Conservation (phyloP, 768 basidiomycete genomes). For the Basidioascus undulatus region DNA sequence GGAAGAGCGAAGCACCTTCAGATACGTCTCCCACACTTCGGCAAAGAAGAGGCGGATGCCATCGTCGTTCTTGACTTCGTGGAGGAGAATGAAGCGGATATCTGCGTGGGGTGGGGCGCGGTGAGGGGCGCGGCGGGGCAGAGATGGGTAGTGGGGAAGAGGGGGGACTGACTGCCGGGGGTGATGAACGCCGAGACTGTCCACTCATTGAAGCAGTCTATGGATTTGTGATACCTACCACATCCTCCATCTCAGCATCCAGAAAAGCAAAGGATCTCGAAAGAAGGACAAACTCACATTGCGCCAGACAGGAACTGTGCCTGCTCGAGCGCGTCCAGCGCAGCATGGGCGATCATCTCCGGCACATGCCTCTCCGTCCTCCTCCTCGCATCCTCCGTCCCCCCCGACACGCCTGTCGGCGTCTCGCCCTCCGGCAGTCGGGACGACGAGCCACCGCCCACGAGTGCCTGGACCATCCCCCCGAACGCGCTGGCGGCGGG, state of each 20-base stretch:
- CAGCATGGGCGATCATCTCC: too few relatives aligned
- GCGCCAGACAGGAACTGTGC: too few relatives aligned
- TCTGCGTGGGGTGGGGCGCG: constrained; percentile 29
- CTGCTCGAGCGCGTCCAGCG: too few relatives aligned
- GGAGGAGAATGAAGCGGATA: constrained; percentile 80
- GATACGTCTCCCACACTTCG: constrained; percentile 91
- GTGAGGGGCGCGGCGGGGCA: not conserved
- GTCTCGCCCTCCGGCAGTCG: too few relatives aligned
- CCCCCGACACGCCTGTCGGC: too few relatives aligned
- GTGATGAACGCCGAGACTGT: constrained; percentile 89
- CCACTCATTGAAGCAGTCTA: constrained; percentile 99
- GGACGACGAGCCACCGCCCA: too few relatives aligned
- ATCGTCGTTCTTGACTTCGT: constrained; percentile 91
- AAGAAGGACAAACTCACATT: constrained; percentile 32
- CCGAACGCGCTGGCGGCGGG: too few relatives aligned
- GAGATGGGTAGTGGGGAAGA: too few relatives aligned
- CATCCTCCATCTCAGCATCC: constrained; percentile 1
- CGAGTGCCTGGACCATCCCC: too few relatives aligned
- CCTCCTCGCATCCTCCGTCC: too few relatives aligned
- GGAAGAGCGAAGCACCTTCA: constrained; percentile 42
- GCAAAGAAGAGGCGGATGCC: constrained; percentile 78
- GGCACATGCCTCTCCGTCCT: too few relatives aligned
- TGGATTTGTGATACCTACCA: constrained; percentile 69
- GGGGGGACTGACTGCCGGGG: constrained; percentile 51
- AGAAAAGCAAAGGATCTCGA: not conserved